Evolutionary conservation across 148 eudicot species (phyloP), one percentile per base, ranked within the genome.

Genomic region (Limonium bicolor): DNA sequence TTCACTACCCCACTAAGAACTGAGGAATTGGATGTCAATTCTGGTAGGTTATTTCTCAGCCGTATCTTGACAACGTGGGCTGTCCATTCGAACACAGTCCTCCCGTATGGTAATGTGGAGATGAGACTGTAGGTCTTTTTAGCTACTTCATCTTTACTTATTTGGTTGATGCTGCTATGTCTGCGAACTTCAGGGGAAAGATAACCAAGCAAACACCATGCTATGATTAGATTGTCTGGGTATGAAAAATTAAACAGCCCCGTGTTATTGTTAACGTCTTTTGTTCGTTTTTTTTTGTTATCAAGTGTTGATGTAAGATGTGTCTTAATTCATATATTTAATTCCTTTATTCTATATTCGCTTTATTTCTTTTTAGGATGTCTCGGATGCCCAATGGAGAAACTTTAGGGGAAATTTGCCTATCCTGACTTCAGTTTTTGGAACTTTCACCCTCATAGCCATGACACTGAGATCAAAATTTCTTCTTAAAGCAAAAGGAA

Each of bases 311-410:
- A 49, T 20, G 14, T 7, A 3, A 4, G 19, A 12, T 53, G 8
- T 49, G 27, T 14, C 31, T 41, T 29, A 2, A 12, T 29, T 11
- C 27, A 6, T 27, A 19, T 7, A 13, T n/a, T 18, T 13, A n/a
- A 15, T 42, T 39, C 14, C 13, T 6, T 31, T 16, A 42, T n/a
- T n/a, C n/a, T n/a, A n/a, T n/a, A 41, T 7, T 17, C 15, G 51
- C 15, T n/a, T 7, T 1, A 36, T 36, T 46, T 42, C 48, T 38
- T 27, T 51, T 34, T 50, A 88, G 94, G 96, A 88, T 68, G 73
- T 66, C 28, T 83, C 94, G 32, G 94, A 88, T 77, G 77, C 78
- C 20, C 97, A 88, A 51, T 88, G 94, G 97, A 77, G 94, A 67
- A 83, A 83, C 51, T 80, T 83, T 30, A 82, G 94, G 38, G 67